Percentiles rank a stretch among this genome's conserved stretches.
Conservation (phyloP, 139 green algal species). For the Deuterostichococcus epilithicus region DNA sequence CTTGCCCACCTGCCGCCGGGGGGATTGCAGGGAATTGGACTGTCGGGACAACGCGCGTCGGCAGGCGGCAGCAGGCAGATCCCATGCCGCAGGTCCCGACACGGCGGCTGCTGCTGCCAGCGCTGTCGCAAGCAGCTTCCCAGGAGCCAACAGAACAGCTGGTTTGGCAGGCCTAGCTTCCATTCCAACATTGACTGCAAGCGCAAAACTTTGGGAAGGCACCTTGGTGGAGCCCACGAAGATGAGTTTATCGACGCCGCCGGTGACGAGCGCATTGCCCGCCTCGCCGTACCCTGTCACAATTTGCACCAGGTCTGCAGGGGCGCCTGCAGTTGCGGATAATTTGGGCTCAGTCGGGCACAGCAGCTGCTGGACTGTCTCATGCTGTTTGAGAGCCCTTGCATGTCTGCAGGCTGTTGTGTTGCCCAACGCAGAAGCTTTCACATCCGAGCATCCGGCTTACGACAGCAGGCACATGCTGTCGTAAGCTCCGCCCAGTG, state of each 20-base stretch:
- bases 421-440: no score
- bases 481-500: background rate
- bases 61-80: background rate
- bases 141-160: no score
- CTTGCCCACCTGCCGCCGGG: conserved; percentile 30
- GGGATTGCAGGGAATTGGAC: background rate
- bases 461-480: no score
- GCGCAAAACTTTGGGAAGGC: conserved; percentile 6
- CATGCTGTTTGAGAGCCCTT: no score
- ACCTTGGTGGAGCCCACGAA: conserved; percentile 85
- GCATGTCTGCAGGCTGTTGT: no score
- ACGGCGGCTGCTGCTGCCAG: background rate
- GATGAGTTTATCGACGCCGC: conserved; percentile 84
- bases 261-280: conserved; percentile 83
- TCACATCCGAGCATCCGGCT: no score
- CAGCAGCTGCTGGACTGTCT: no score
- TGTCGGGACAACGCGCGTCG: background rate
- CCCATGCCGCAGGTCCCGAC: background rate
- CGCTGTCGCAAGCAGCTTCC: background rate
- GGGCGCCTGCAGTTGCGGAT: conserved; percentile 49
- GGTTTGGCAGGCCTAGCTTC: no score
- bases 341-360: no score
- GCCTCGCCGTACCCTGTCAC: conserved; percentile 88
- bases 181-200: no score
- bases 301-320: conserved; percentile 86